phyloP scores from a whole-genome alignment of 495 filamentous ascomycete species.

The Trichoderma erinaceum region DNA sequence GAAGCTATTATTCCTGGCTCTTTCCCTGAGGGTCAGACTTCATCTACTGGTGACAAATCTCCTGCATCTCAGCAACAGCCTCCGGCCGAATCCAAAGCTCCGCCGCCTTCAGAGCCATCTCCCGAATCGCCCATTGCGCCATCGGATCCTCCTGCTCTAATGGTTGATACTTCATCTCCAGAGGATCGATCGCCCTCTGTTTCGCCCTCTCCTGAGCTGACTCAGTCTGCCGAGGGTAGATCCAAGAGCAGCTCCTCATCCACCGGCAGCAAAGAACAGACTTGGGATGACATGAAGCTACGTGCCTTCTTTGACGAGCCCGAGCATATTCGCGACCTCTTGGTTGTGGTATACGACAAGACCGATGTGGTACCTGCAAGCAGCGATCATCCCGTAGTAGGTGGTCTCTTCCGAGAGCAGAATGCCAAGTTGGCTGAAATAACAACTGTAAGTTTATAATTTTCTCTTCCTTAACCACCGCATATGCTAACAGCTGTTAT shows the following conservation, averaged over 20 bases:
- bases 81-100: background rate
- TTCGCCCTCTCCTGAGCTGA: slow-evolving; percentile 61
- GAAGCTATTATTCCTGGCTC: slow-evolving; percentile 28
- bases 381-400: slow-evolving; percentile 77
- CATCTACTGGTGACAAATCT: background rate
- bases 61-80: background rate
- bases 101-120: slow-evolving; percentile 68
- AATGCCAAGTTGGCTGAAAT: slow-evolving; percentile 76
- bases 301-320: slow-evolving; percentile 88
- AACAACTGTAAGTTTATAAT: slow-evolving; percentile 50
- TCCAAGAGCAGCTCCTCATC: slow-evolving; percentile 22
- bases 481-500: slow-evolving; percentile 20
- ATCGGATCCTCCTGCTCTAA: slow-evolving; percentile 52
- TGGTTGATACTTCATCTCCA: slow-evolving; percentile 60
- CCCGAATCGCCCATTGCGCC: slow-evolving; percentile 52
- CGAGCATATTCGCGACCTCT: slow-evolving; percentile 82
- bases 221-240: slow-evolving; percentile 42
- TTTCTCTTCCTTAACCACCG: no score
- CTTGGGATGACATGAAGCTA: slow-evolving; percentile 82
- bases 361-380: slow-evolving; percentile 68
- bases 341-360: slow-evolving; percentile 88
- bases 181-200: slow-evolving; percentile 56
- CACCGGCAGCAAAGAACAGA: slow-evolving; percentile 35
- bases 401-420: slow-evolving; percentile 75
- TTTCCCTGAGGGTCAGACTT: slow-evolving; percentile 35